phyloP scores from a whole-genome alignment of 148 eudicot species.

The Simmondsia chinensis region DNA sequence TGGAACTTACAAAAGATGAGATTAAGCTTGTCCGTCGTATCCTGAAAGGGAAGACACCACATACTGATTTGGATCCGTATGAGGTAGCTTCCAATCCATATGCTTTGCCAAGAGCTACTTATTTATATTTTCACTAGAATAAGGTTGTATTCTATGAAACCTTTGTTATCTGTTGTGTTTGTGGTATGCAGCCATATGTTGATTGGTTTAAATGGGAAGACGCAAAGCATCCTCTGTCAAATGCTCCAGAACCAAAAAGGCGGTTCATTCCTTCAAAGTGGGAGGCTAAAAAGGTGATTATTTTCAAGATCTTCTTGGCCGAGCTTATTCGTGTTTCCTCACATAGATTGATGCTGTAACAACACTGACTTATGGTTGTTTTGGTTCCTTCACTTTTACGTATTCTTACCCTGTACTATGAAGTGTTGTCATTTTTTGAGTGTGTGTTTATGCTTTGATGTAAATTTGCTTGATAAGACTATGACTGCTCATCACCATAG shows the following conservation, averaged over 20 bases:
- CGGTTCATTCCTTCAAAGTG: conserved; percentile 88
- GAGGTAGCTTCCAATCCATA: conserved; percentile 28
- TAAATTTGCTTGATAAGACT: too few relatives aligned
- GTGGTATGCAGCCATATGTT: conserved; percentile 64
- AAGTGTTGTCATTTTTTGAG: too few relatives aligned
- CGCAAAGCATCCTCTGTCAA: conserved; percentile 68
- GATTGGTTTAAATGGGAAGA: conserved; percentile 83
- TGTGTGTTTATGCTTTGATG: too few relatives aligned
- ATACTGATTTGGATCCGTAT: conserved; percentile 80
- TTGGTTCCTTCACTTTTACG: too few relatives aligned
- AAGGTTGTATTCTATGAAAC: too few relatives aligned
- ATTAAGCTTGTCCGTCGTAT: conserved; percentile 48
- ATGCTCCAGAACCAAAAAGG: conserved; percentile 92
- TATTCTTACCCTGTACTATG: too few relatives aligned
- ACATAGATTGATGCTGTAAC: too few relatives aligned
- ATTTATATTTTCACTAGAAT: not conserved
- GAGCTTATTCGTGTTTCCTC: not conserved
- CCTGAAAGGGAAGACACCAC: conserved; percentile 79
- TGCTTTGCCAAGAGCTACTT: conserved; percentile 1
- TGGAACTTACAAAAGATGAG: conserved; percentile 62
- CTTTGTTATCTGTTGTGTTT: not conserved
- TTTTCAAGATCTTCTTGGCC: not conserved
- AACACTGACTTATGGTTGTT: too few relatives aligned
- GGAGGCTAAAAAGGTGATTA: conserved; percentile 66
- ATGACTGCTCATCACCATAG: too few relatives aligned